These are phyloP conservation scores for Fragaria nilgerrensis DNA, from an alignment of 306 rosid genomes.

Conservation along the genomic window DNA sequence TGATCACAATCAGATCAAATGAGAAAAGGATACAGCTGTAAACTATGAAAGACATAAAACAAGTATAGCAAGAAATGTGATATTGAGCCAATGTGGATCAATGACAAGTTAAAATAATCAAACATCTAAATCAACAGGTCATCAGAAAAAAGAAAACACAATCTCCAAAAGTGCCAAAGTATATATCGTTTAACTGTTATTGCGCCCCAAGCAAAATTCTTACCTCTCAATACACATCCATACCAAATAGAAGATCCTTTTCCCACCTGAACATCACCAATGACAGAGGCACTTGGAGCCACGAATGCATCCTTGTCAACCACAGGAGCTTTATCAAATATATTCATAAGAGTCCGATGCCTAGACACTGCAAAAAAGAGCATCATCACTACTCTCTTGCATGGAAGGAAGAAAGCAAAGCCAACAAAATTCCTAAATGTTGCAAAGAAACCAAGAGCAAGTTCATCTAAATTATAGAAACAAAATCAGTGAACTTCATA, in stretches of 20 bases:
- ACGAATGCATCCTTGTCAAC: constrained; percentile 85
- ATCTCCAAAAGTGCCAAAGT: not conserved
- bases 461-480: not conserved
- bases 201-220: not conserved
- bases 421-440: not conserved
- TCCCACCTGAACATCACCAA: constrained; percentile 79
- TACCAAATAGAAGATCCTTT: constrained; percentile 85
- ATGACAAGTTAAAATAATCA: not conserved
- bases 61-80: not conserved
- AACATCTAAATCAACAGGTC: not conserved
- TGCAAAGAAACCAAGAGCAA: not conserved
- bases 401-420: not conserved
- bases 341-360: constrained; percentile 88
- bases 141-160: not conserved
- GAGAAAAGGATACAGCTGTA: not conserved
- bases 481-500: not conserved
- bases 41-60: not conserved
- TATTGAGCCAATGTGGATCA: not conserved
- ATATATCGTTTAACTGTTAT: too few species aligned
- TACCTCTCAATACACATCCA: constrained; percentile 95
- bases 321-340: constrained; percentile 68
- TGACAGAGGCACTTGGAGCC: constrained; percentile 85
- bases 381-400: not conserved
- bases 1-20: not conserved
- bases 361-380: constrained; percentile 59